Evolutionary conservation across 129 eudicot species (phyloP).

Genomic region (Flaveria linearis): DNA sequence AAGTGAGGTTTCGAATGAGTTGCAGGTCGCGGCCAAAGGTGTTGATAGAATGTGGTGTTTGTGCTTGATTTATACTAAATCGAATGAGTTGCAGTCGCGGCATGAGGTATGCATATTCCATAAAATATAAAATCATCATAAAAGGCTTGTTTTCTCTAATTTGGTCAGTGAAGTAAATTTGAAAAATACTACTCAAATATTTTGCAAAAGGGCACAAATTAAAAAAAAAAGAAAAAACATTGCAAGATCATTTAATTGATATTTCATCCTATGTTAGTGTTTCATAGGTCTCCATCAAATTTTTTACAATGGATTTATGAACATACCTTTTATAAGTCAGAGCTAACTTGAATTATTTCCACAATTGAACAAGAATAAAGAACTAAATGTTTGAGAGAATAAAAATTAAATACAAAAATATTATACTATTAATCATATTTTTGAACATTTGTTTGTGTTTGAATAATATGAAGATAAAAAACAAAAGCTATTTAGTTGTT

Average conservation of each 20-base stretch:
- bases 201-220: background rate
- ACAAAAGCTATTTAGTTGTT: background rate
- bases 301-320: background rate
- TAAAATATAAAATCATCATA: background rate
- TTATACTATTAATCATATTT: background rate
- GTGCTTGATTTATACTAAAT: no score
- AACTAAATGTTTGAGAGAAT: slow-evolving; percentile 5
- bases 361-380: background rate
- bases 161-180: slow-evolving; percentile 19
- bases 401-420: background rate
- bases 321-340: background rate
- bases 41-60: no score
- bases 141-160: background rate
- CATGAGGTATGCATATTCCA: slow-evolving; percentile 68
- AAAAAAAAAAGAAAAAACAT: background rate
- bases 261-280: background rate
- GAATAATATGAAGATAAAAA: background rate
- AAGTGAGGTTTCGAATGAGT: no score
- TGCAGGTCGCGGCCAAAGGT: no score
- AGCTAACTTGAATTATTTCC: background rate
- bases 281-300: background rate
- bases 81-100: no score
- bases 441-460: background rate
- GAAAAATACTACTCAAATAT: background rate
- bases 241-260: background rate